Base-by-base conservation (phyloP, 257 asterid species). In the Solanum okadae region DNA sequence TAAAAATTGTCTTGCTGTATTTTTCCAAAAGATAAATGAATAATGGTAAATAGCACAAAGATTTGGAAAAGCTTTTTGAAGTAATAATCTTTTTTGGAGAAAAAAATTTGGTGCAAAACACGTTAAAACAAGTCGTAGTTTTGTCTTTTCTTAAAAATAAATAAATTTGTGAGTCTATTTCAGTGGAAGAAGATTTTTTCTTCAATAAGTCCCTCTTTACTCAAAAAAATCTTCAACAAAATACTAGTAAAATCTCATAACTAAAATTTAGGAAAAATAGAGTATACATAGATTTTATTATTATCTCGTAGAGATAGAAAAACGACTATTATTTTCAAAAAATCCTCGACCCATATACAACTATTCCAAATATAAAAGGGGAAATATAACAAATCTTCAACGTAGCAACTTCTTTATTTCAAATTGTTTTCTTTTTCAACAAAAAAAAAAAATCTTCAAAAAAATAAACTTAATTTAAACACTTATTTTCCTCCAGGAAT, bases 251-350 rank as follows among this genome's bases (percentile, higher is more conserved):
- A 56, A 56, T 56, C 10, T 56, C 63, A 56, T 56, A 6, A 56
- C n/a, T 18, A 56, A 56, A 0, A 20, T 56, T 56, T 0, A 56
- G 10, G 0, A 18, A 56, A 0, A 0, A 56, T 6, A 52, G 10
- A 52, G 0, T 52, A 52, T 16, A 6, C 3, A 10, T 0, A 52
- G 0, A 52, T 52, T 52, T 18, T 52, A 52, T 56, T 0, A 56
- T 18, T 56, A 56, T 0, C 2, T 56, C 10, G 10, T 52, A 52
- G 0, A 52, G 1, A 16, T 52, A 18, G 0, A 56, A 0, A 52
- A 3, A 52, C 0, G 0, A 18, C 0, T 52, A 2, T 0, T 52
- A 52, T 2, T 6, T 18, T 52, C 0, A 6, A 18, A 18, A 52
- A 2, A 6, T 52, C 0, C n/a, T 56, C 1, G 4, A 0, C 63